Percentiles rank a stretch among this genome's conserved stretches.
phyloP scores from a whole-genome alignment of 2,329 filamentous ascomycete species.

The Hyphodiscus sp. region DNA sequence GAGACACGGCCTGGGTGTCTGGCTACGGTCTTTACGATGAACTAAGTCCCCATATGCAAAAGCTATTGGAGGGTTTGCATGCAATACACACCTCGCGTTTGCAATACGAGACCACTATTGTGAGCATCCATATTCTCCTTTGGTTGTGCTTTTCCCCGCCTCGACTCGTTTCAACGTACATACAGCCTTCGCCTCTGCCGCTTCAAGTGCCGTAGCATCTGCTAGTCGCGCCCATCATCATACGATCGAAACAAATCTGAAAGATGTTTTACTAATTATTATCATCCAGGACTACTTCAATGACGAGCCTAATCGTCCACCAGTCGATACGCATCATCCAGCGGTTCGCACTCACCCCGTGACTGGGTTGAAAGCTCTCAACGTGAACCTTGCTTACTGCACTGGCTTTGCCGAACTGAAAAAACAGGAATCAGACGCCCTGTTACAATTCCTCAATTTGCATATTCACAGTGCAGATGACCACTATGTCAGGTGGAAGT shows the following conservation, averaged over 20 bases:
- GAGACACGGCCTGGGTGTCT: conserved; percentile 55
- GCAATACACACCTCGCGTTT: conserved; percentile 32
- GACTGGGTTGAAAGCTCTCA: conserved; percentile 22
- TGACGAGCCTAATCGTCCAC: conserved; percentile 22
- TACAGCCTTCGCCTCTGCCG: no score
- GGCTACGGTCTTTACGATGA: conserved; percentile 34
- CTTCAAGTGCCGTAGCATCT: no score
- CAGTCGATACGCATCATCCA: conserved; percentile 27
- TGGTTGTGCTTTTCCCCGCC: not conserved
- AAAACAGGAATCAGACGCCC: conserved; percentile 19
- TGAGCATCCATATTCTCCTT: conserved; percentile 1
- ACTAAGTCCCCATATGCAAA: conserved; percentile 37
- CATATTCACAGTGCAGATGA: conserved; percentile 23
- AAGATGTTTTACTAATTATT: no score
- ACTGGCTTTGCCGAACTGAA: conserved; percentile 24
- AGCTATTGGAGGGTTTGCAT: conserved; percentile 37
- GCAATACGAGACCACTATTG: not conserved
- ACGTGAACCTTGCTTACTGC: conserved; percentile 18
- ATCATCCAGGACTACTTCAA: conserved; percentile 15
- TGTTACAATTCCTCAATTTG: conserved; percentile 21
- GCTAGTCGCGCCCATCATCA: no score
- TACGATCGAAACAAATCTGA: no score
- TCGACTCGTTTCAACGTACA: no score
- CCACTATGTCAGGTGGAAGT: conserved; percentile 26
- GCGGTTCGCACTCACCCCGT: conserved; percentile 28